These are phyloP conservation scores for Gonapodya prolifera DNA, from an alignment of 192 early-diverging fungal species.

Conservation along the genomic window DNA sequence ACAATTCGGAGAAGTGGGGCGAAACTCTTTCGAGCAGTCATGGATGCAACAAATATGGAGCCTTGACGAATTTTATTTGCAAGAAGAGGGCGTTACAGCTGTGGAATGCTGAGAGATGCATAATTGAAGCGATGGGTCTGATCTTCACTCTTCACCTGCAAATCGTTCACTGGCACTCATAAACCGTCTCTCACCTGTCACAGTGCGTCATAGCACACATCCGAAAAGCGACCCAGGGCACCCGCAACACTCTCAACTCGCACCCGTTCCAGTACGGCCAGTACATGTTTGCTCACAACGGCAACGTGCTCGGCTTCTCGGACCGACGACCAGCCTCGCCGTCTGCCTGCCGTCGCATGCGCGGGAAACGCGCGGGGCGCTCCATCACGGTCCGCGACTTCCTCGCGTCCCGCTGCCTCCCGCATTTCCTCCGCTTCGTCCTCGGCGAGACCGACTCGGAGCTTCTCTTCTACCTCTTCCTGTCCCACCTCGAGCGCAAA, in stretches of 20 bases:
- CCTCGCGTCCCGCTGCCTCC: neutral
- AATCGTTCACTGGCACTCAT: no score
- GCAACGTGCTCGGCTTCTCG: neutral
- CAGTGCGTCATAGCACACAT: neutral
- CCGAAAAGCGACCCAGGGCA: slow-evolving; percentile 2
- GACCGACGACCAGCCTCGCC: neutral
- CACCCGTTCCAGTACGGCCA: slow-evolving; percentile 4
- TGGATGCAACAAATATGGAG: no score
- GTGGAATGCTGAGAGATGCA: no score
- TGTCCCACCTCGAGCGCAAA: neutral
- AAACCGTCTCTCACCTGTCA: neutral
- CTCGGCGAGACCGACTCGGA: neutral
- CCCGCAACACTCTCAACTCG: neutral
- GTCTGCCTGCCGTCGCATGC: neutral
- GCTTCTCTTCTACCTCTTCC: slow-evolving; percentile 4
- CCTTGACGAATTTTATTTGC: no score
- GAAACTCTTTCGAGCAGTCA: no score
- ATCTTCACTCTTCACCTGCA: no score
- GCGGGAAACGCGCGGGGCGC: neutral
- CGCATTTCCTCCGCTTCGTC: neutral
- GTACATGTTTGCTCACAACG: slow-evolving; percentile 1
- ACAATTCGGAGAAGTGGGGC: no score
- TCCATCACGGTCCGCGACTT: neutral
- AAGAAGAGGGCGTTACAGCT: no score
- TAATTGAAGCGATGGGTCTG: no score